Percentiles rank a stretch among this genome's conserved stretches.
phyloP scores from a whole-genome alignment of 2,329 filamentous ascomycete genomes.

The Nannizziopsis barbatae region DNA sequence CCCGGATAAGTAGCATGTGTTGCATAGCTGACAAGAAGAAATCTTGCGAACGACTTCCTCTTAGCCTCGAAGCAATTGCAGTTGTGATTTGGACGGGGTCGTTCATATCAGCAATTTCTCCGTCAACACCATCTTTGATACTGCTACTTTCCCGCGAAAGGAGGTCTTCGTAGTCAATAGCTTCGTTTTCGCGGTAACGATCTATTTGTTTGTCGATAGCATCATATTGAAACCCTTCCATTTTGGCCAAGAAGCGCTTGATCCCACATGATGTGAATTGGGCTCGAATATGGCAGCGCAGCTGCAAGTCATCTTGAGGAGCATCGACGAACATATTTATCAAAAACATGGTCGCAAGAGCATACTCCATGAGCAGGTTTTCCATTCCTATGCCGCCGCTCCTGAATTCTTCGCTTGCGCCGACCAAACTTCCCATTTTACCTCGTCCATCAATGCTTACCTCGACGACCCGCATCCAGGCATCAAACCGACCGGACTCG shows the following conservation, averaged over 20 bases:
- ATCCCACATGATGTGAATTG: constrained; percentile 95
- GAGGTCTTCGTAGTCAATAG: constrained; percentile 96
- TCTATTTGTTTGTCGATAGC: constrained; percentile 97
- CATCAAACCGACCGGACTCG: constrained; percentile 91
- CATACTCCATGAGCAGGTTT: constrained; percentile 98
- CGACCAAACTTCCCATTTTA: constrained; percentile 97
- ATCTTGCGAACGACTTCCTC: constrained; percentile 76
- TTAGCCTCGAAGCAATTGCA: constrained; percentile 74
- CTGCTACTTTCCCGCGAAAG: constrained; percentile 83
- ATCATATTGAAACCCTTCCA: constrained; percentile 97
- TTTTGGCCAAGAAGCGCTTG: constrained; percentile 86
- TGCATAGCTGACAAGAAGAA: constrained; percentile 95
- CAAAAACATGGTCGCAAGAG: constrained; percentile 83
- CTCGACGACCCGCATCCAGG: constrained; percentile 97
- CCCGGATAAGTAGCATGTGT: constrained; percentile 81
- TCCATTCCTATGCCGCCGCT: constrained; percentile 97
- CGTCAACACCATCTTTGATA: constrained; percentile 76
- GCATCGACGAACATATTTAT: constrained; percentile 96
- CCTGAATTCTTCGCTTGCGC: constrained; percentile 89
- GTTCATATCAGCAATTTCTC: constrained; percentile 79
- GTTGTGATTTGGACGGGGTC: constrained; percentile 90
- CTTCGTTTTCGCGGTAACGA: constrained; percentile 82
- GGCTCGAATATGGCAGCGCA: constrained; percentile 86
- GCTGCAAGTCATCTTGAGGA: constrained; percentile 73
- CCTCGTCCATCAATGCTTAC: constrained; percentile 93